Percentiles rank a stretch among this genome's conserved stretches.
phyloP scores from a whole-genome alignment of 305 asterid genomes.

The Striga hermonthica region DNA sequence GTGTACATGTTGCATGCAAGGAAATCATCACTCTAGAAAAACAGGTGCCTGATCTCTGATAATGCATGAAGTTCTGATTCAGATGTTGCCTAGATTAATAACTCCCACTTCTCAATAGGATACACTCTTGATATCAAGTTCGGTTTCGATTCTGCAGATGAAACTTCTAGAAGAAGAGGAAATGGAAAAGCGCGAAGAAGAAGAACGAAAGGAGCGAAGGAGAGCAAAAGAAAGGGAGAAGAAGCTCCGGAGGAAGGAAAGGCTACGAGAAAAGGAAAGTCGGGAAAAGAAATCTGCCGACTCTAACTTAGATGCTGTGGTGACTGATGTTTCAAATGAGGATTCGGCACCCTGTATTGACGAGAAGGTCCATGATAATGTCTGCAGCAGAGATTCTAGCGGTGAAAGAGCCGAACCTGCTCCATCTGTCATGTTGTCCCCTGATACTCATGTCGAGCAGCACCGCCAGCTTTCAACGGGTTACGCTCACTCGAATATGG shows the following conservation, averaged over 20 bases:
- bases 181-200: conserved; percentile 69
- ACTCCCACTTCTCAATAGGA: conserved; percentile 25
- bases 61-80: conserved; percentile 26
- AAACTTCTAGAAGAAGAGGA: conserved; percentile 99
- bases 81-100: conserved; percentile 26
- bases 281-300: conserved; percentile 56
- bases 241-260: conserved; percentile 89
- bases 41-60: conserved; percentile 57
- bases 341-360: conserved; percentile 42
- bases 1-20: conserved; percentile 92
- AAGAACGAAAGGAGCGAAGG: conserved; percentile 80
- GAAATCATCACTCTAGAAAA: conserved; percentile 90
- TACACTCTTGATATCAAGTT: conserved; percentile 32
- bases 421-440: conserved; percentile 49
- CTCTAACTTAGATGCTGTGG: conserved; percentile 40
- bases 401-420: conserved; percentile 55
- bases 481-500: conserved; percentile 43
- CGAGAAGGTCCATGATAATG: conserved; percentile 38
- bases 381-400: conserved; percentile 42
- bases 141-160: conserved; percentile 49
- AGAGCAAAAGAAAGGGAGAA: conserved; percentile 90
- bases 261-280: conserved; percentile 76
- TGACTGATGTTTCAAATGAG: conserved; percentile 41
- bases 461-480: conserved; percentile 52
- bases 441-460: conserved; percentile 51